phyloP scores from a whole-genome alignment of 768 basidiomycete genomes.

The Suillus variegatus region DNA sequence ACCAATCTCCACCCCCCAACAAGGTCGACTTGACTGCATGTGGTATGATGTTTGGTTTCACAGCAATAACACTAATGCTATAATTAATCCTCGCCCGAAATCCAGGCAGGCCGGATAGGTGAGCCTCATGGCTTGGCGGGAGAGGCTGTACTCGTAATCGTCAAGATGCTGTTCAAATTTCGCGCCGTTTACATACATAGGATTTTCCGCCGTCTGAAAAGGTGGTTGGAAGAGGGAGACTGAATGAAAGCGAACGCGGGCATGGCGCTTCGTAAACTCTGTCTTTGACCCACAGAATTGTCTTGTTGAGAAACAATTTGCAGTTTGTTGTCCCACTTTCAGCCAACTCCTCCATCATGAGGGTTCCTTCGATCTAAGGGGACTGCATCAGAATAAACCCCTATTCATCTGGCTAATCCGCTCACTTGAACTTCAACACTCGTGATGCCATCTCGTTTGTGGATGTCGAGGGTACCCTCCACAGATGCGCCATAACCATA shows the following conservation, averaged over 20 bases:
- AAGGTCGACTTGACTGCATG: conserved; percentile 53
- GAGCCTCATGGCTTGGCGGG: conserved; percentile 70
- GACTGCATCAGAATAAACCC: conserved; percentile 1
- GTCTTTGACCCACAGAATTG: conserved; percentile 60
- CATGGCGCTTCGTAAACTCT: conserved; percentile 41
- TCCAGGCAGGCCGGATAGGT: conserved; percentile 70
- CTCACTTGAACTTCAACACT: conserved; percentile 67
- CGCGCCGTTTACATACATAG: conserved; percentile 48
- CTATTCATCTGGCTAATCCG: conserved; percentile 3
- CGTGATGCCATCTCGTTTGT: conserved; percentile 54
- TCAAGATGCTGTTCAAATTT: background rate
- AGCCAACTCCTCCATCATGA: conserved; percentile 62
- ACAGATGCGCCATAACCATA: conserved; percentile 55
- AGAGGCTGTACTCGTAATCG: conserved; percentile 46
- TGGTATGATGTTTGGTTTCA: conserved; percentile 45
- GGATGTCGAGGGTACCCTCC: conserved; percentile 56
- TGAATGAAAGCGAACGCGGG: conserved; percentile 55
- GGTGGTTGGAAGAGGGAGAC: conserved; percentile 55
- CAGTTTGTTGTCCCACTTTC: conserved; percentile 61
- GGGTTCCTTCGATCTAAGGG: conserved; percentile 58
- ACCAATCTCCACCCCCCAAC: conserved; percentile 58
- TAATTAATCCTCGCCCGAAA: conserved; percentile 70
- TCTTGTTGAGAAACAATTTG: conserved; percentile 52
- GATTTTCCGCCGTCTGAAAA: conserved; percentile 56
- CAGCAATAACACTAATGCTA: conserved; percentile 51